Evolutionary conservation across 805 yeast genomes (phyloP).

Genomic region (Candida khao-thaluensis): DNA sequence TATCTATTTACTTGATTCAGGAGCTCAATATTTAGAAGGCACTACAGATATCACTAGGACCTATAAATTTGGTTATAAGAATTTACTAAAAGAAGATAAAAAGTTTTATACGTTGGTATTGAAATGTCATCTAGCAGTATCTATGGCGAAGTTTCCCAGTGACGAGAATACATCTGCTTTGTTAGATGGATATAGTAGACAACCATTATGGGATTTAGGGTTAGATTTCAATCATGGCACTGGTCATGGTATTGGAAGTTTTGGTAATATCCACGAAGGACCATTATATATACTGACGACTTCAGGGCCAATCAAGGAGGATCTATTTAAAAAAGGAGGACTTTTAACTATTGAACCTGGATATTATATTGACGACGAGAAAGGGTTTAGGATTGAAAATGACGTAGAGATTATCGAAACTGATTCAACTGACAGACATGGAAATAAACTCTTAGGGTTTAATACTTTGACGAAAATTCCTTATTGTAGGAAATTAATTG

Average conservation of each 20-base stretch:
- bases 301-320: conserved; percentile 49
- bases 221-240: conserved; percentile 92
- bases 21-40: conserved; percentile 61
- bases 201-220: conserved; percentile 77
- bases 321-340: conserved; percentile 53
- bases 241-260: conserved; percentile 94
- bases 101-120: conserved; percentile 79
- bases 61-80: conserved; percentile 53
- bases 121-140: conserved; percentile 88
- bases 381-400: conserved; percentile 88
- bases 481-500: conserved; percentile 50
- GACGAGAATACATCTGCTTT: conserved; percentile 69
- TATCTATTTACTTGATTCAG: conserved; percentile 56
- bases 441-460: conserved; percentile 34
- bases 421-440: conserved; percentile 31
- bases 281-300: conserved; percentile 81
- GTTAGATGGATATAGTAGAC: conserved; percentile 81
- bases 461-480: conserved; percentile 43
- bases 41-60: conserved; percentile 96
- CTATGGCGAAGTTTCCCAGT: conserved; percentile 70
- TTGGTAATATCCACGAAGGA: conserved; percentile 89
- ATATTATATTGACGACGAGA: conserved; percentile 83
- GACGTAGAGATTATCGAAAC: conserved; percentile 60
- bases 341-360: conserved; percentile 94
- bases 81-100: conserved; percentile 55